Evolutionary conservation across 352 stramenopile species (phyloP).

Genomic region (Pythium insidiosum): DNA sequence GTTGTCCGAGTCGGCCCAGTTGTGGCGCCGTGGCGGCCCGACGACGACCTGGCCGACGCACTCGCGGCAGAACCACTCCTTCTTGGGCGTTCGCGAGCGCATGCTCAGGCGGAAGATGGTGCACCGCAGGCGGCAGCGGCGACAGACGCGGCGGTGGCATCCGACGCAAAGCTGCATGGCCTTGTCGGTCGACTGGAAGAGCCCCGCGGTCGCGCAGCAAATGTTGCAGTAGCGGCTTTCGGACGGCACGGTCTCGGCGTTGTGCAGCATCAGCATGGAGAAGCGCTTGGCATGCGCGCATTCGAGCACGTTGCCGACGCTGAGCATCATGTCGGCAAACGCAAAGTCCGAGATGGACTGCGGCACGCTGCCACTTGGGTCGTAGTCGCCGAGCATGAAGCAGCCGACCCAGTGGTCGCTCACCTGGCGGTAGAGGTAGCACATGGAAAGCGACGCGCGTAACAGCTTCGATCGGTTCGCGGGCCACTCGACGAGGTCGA

Average conservation of each 20-base stretch:
- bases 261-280: slow-evolving; percentile 30
- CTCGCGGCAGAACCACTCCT: slow-evolving; percentile 42
- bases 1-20: slow-evolving; percentile 11
- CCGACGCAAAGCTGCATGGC: slow-evolving; percentile 38
- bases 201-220: slow-evolving; percentile 26
- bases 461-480: slow-evolving; percentile 21
- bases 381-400: slow-evolving; percentile 45
- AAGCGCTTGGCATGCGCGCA: slow-evolving; percentile 46
- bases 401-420: slow-evolving; percentile 42
- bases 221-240: slow-evolving; percentile 34
- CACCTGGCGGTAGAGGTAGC: slow-evolving; percentile 52
- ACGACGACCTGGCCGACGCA: slow-evolving; percentile 42
- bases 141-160: slow-evolving; percentile 47
- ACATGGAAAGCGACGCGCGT: slow-evolving; percentile 40
- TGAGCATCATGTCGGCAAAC: slow-evolving; percentile 36
- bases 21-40: slow-evolving; percentile 13
- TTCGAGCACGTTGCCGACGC: slow-evolving; percentile 28
- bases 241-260: slow-evolving; percentile 23
- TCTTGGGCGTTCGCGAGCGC: slow-evolving; percentile 31
- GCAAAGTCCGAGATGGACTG: slow-evolving; percentile 32
- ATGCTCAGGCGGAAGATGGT: slow-evolving; percentile 38
- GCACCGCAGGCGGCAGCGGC: slow-evolving; percentile 35
- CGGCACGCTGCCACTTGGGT: slow-evolving; percentile 28
- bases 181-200: slow-evolving; percentile 18
- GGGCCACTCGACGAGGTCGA: slow-evolving; percentile 48